Base-by-base conservation (phyloP, 164 flowering plant genomes). In the Buxus sempervirens region DNA sequence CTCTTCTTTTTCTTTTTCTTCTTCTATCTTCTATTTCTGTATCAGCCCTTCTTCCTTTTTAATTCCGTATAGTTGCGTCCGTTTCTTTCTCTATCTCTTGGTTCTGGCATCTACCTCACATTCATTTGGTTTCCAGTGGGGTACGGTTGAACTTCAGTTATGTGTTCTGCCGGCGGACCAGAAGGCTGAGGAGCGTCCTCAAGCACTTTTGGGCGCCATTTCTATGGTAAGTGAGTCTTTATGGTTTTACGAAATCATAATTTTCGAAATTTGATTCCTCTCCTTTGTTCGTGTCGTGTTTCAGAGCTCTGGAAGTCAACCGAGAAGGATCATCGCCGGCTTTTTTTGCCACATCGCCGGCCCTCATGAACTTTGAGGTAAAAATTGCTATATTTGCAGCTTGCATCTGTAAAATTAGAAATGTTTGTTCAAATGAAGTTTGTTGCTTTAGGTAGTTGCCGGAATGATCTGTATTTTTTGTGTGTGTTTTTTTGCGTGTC, bases 291-390 rank as follows among this genome's bases (percentile, higher is more conserved):
- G 60, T 69, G 63, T 68, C 58, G 68, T 62, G 48, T 24, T 32
- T 57, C 26, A n/a, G 22, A 21, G 61, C 65, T 16, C 5, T 41
- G 27, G 42, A 48, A 9, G 53, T 51, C 19, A 18, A 13, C 9
- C 25, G 74, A 21, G 32, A 68, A 54, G 7, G 32, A 23, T 53
- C 60, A 25, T 20, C 25, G 55, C 55, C 55, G 55, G 21, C 55
- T 21, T 24, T 59, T n/a, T 49, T 32, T 25, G 58, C 32, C 6
- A 18, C 2, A 21, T 1, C 36, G 38, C 55, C 22, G 20, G 20
- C 42, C 62, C 67, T 54, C 41, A 59, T 75, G 72, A 75, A 75
- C 68, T 75, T 67, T 48, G 73, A 54, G 75, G 78, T 75, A 71
- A 63, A 36, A 32, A 24, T 51, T n/a, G 16, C 27, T 25, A 45